Evolutionary conservation across 2,329 filamentous ascomycete species (phyloP), one percentile per base, ranked within the genome.

Genomic region (Paecilomyces variotii): DNA sequence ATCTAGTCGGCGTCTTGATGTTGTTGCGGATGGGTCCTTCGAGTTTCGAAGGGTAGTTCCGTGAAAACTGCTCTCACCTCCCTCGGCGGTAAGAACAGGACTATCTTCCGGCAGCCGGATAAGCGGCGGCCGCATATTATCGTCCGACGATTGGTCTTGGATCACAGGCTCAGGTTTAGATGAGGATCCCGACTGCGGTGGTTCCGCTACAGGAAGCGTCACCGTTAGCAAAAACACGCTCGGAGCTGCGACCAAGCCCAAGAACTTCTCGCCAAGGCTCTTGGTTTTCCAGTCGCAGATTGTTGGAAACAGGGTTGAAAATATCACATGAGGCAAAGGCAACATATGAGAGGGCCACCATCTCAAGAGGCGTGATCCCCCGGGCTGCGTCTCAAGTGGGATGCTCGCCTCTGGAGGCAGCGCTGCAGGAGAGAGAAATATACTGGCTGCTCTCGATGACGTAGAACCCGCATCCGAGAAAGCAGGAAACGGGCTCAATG

Each of bases 201-300:
- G 83, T 67, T 97, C 93, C 4, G 96, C 90, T 0, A 99, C 91
- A 0, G 95, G 94, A 3, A 99, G 74, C 0, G 94, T 99, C 53
- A 94, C 85, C 0, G 93, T 93, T 3, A 99, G 80, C 1, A 97
- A 76, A 62, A 99, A 90, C 39, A 99, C 91, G 65, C 89, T 95
- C 0, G 92, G 90, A n/a, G 91, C 87, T 6, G 92, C 92, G 39
- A 95, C 81, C 10, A 94, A 67, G 50, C 91, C 93, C 54, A 97
- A 77, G 52, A 91, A 76, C 68, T 89, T 91, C 66, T 93, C 92
- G 85, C 87, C 91, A n/a, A 88, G 73, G n/a, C 80, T 85, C 74
- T 97, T 97, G 28, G 88, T 84, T 51, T 75, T 79, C 91, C 93
- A 99, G 27, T 83, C 86, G 63, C 86, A 87, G 30, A 99, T 75